These are phyloP conservation scores for Thymus quinquecostatus DNA, from an alignment of 257 asterid genomes.

Conservation along the genomic window DNA sequence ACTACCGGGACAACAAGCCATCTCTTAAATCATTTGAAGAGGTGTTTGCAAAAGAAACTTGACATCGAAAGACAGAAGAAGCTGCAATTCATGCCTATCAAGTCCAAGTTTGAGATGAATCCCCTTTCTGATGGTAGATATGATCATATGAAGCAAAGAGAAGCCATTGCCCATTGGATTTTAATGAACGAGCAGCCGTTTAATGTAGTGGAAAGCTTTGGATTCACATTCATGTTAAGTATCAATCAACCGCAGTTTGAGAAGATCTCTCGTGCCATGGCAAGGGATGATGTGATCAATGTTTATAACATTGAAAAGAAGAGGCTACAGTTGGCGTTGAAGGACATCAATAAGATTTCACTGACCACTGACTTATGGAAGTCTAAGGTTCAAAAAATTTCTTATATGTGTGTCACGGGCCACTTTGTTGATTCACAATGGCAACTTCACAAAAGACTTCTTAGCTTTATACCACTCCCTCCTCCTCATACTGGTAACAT, in stretches of 20 bases:
- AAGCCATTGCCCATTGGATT: too few relatives aligned
- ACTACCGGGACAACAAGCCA: too few relatives aligned
- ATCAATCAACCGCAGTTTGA: not conserved
- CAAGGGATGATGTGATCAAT: not conserved
- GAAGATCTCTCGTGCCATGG: conserved; percentile 12
- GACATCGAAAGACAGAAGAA: too few relatives aligned
- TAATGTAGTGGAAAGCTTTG: not conserved
- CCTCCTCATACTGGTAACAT: not conserved
- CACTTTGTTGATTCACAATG: not conserved
- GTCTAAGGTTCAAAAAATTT: not conserved
- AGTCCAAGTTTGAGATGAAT: too few relatives aligned
- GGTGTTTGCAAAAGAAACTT: too few relatives aligned
- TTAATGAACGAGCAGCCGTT: not conserved
- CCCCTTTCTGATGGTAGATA: too few relatives aligned
- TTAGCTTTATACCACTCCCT: not conserved
- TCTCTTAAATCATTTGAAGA: too few relatives aligned
- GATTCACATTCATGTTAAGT: not conserved
- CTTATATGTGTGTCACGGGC: too few relatives aligned
- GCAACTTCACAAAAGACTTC: conserved; percentile 1
- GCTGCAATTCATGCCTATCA: too few relatives aligned
- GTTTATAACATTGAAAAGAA: not conserved
- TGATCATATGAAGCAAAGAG: too few relatives aligned
- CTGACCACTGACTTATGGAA: conserved; percentile 8
- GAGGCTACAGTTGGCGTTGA: not conserved
- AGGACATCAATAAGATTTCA: conserved; percentile 5